phyloP scores from a whole-genome alignment of 768 basidiomycete species.

The Heimioporus sp. region DNA sequence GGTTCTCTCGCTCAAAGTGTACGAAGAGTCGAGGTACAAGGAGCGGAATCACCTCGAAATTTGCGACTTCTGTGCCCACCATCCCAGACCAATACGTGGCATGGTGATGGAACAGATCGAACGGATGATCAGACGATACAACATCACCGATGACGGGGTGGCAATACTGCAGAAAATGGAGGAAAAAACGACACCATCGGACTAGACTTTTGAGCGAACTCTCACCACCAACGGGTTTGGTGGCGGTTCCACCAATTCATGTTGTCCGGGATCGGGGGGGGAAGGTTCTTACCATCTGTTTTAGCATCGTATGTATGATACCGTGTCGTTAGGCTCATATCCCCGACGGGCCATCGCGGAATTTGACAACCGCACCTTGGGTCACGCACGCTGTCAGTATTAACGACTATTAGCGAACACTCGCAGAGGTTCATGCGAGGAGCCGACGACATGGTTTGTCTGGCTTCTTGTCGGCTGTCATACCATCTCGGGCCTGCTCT shows the following conservation, averaged over 20 bases:
- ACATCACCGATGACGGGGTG: background rate
- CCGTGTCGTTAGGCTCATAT: no score
- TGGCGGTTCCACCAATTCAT: no score
- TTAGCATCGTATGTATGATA: no score
- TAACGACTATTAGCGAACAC: background rate
- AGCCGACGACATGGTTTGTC: conserved; percentile 67
- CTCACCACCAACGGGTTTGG: no score
- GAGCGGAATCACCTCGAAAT: background rate
- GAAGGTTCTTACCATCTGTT: no score
- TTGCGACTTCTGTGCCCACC: background rate
- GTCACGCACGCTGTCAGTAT: no score
- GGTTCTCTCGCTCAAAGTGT: background rate
- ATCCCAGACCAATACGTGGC: background rate
- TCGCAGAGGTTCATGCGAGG: conserved; percentile 38
- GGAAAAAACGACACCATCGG: no score
- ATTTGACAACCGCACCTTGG: no score
- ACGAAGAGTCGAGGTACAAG: background rate
- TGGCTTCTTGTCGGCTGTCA: conserved; percentile 72
- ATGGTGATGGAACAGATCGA: background rate
- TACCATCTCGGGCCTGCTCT: conserved; percentile 77
- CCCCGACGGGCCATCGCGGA: no score
- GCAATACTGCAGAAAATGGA: background rate
- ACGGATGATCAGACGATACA: background rate
- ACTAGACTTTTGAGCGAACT: no score
- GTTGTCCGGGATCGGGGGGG: no score